A percentile compares a stretch with the other conserved stretches of the same genome.
Evolutionary conservation across 495 filamentous ascomycete species (phyloP).

Genomic region (Hypoxylon cercidicola): DNA sequence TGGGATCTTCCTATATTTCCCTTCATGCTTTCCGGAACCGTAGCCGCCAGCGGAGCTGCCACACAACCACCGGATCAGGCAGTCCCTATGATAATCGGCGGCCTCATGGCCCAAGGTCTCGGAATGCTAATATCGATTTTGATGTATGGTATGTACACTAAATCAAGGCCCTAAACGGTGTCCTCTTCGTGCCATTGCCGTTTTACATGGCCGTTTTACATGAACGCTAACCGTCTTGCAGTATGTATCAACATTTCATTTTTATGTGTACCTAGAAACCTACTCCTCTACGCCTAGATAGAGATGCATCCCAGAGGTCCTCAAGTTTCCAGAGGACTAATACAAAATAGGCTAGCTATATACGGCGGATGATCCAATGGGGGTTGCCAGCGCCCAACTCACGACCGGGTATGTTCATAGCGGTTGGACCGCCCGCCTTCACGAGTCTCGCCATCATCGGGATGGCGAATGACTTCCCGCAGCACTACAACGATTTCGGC

Average conservation of each 20-base stretch:
- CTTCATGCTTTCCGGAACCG: constrained; percentile 62
- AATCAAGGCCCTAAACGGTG: not conserved
- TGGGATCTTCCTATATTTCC: constrained; percentile 69
- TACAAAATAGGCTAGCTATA: constrained; percentile 56
- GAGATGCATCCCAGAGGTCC: not conserved
- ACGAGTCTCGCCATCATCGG: constrained; percentile 75
- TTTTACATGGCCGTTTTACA: too few relatives aligned
- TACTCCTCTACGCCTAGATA: not conserved
- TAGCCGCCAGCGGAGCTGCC: constrained; percentile 55
- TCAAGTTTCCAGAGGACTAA: constrained; percentile 9
- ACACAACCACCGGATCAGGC: constrained; percentile 55
- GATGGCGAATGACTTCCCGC: constrained; percentile 62
- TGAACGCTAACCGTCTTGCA: constrained; percentile 13
- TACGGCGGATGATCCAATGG: constrained; percentile 67
- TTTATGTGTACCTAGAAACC: not conserved
- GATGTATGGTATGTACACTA: constrained; percentile 53
- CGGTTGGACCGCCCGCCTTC: constrained; percentile 74
- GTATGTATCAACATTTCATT: constrained; percentile 35
- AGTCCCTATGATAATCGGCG: constrained; percentile 60
- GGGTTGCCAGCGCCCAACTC: constrained; percentile 61
- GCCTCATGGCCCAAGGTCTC: constrained; percentile 62
- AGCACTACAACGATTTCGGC: constrained; percentile 39
- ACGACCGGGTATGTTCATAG: constrained; percentile 76
- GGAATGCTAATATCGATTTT: constrained; percentile 60
- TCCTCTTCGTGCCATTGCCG: not conserved